phyloP scores from a whole-genome alignment of 208 protist genomes.

The Leishmania tarentolae region DNA sequence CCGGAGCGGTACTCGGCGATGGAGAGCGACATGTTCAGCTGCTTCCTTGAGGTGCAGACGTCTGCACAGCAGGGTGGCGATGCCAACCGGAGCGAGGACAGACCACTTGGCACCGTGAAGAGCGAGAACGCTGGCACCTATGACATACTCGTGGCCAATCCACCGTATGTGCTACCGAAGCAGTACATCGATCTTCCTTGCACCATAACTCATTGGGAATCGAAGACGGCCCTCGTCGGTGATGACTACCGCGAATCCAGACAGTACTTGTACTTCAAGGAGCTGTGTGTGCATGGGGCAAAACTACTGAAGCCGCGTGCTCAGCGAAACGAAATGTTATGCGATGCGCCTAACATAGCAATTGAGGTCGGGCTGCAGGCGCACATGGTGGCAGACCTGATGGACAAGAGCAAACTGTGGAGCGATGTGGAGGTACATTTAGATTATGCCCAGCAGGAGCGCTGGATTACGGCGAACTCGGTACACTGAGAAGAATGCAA shows the following conservation, averaged over 20 bases:
- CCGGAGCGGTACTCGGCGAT: constrained; percentile 47
- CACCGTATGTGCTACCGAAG: constrained; percentile 81
- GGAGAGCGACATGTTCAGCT: constrained; percentile 81
- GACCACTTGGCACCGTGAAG: constrained; percentile 10
- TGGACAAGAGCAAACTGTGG: constrained; percentile 67
- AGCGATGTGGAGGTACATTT: constrained; percentile 71
- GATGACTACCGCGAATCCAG: constrained; percentile 60
- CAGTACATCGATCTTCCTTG: constrained; percentile 73
- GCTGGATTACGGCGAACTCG: constrained; percentile 78
- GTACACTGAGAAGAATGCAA: constrained; percentile 31
- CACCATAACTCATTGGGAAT: constrained; percentile 78
- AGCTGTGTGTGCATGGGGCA: constrained; percentile 73
- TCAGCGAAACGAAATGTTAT: constrained; percentile 35
- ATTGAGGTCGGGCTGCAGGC: constrained; percentile 85
- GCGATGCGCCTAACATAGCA: constrained; percentile 58
- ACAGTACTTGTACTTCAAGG: constrained; percentile 89
- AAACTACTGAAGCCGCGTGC: constrained; percentile 57
- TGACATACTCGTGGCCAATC: constrained; percentile 87
- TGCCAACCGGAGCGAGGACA: constrained; percentile 2
- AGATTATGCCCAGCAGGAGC: constrained; percentile 73
- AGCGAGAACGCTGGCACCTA: constrained; percentile 42
- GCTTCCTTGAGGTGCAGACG: constrained; percentile 35
- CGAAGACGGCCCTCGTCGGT: constrained; percentile 82
- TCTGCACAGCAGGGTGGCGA: neutral
- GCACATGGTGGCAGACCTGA: constrained; percentile 71